Percentiles rank a stretch among this genome's conserved stretches.
phyloP scores from a whole-genome alignment of 1,284 basidiomycete genomes.

The Tranzscheliella williamsii region DNA sequence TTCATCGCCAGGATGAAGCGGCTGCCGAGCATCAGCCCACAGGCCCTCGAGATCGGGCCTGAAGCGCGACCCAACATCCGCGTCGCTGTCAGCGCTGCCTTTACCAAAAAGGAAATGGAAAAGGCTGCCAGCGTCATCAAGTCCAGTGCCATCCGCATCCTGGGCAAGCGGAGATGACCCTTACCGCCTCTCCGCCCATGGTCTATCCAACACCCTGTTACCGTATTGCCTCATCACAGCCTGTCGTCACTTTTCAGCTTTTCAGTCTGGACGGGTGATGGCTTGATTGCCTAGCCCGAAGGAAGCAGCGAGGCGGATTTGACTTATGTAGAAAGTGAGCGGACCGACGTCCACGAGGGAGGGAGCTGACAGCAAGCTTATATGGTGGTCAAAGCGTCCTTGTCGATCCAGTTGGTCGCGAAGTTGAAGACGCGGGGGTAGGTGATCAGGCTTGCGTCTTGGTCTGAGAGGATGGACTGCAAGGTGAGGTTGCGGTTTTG shows the following conservation, averaged over 20 bases:
- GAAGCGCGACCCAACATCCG: slow-evolving; percentile 76
- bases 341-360: too few relatives aligned
- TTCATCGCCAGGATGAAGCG: slow-evolving; percentile 43
- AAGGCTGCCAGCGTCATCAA: slow-evolving; percentile 80
- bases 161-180: slow-evolving; percentile 55
- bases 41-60: slow-evolving; percentile 40
- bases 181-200: too few relatives aligned
- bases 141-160: slow-evolving; percentile 73
- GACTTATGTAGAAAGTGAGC: too few relatives aligned
- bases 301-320: too few relatives aligned
- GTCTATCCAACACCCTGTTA: too few relatives aligned
- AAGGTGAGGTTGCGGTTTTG: not conserved
- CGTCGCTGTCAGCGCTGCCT: slow-evolving; percentile 75
- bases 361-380: too few relatives aligned
- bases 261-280: too few relatives aligned
- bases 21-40: slow-evolving; percentile 48
- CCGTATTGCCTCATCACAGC: too few relatives aligned
- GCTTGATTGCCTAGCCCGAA: too few relatives aligned
- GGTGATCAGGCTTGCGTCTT: slow-evolving; percentile 14
- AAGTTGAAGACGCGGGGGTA: slow-evolving; percentile 11
- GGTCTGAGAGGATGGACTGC: slow-evolving; percentile 3
- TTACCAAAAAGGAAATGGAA: slow-evolving; percentile 87
- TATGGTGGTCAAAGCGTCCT: too few relatives aligned
- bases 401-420: slow-evolving; percentile 17
- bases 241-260: too few relatives aligned